Base-by-base conservation (phyloP, 441 rosid genomes). In the Macaranga tanarius region DNA sequence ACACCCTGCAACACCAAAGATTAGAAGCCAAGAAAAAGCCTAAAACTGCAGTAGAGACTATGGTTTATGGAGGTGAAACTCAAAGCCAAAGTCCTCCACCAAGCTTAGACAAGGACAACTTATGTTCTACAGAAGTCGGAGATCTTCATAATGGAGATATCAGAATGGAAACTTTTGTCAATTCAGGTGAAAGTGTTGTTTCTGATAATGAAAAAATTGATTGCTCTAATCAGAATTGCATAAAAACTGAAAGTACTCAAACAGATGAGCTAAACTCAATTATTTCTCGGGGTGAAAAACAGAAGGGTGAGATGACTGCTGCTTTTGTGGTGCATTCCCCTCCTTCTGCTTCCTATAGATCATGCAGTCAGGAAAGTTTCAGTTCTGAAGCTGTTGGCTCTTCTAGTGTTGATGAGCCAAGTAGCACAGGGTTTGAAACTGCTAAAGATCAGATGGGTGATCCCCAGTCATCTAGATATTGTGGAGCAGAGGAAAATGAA, bases 21-120 rank as follows among this genome's bases (percentile, higher is more conserved):
- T 74, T 80, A 79, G 84, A 79, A 71, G 77, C 85, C 67, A 83
- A 77, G 75, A 71, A 70, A 81, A 86, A 73, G 66, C 74, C 79
- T 31, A 79, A 78, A 72, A 78, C 51, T 62, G 76, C 67, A 34
- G 69, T 70, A 22, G 73, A 72, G 72, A 40, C 48, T 69, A 45
- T 60, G 62, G 25, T 51, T 23, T 79, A 70, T 78, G 83, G 86
- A 74, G 72, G 75, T 69, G 81, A 77, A 76, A 69, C 59, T 52
- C 75, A 52, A 63, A 12, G 55, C 59, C 71, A 75, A 60, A 62
- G 62, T 62, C 65, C 50, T 62, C 59, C 59, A 55, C 47, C 34
- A 56, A 64, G 62, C 81, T 65, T 73, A 67, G 75, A 67, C 63
- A 66, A 62, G 62, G 76, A 68, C 13, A 61, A 57, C 65, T 67